phyloP scores from a whole-genome alignment of 768 basidiomycete species.

The Tulasnella sp. region DNA sequence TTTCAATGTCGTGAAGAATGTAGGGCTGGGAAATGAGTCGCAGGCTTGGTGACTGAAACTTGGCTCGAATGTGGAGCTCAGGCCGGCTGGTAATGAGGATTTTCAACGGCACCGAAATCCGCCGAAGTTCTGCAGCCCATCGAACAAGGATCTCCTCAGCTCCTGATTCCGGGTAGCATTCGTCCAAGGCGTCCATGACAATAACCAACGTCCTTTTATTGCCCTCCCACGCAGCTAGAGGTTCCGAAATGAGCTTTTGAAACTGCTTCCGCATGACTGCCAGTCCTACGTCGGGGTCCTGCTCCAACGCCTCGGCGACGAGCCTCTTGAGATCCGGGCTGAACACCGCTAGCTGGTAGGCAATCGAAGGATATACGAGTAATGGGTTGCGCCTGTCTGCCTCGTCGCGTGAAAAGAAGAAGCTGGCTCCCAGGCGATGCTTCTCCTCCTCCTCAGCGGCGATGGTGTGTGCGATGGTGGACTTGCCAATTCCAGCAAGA shows the following conservation, averaged over 20 bases:
- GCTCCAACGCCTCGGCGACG: constrained; percentile 17
- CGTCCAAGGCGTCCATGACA: constrained; percentile 36
- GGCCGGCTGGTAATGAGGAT: constrained; percentile 33
- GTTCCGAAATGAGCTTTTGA: constrained; percentile 22
- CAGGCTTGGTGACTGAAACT: background rate
- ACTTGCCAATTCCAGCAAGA: constrained; percentile 36
- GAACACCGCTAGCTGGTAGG: constrained; percentile 28
- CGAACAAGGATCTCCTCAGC: constrained; percentile 25
- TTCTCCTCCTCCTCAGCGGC: constrained; percentile 25
- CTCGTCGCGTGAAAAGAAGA: constrained; percentile 30
- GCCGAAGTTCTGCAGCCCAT: constrained; percentile 20
- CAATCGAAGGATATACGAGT: constrained; percentile 32
- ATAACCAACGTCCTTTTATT: constrained; percentile 26
- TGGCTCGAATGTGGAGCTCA: constrained; percentile 26
- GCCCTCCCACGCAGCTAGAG: background rate
- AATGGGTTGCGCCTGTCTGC: constrained; percentile 24
- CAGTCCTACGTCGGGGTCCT: constrained; percentile 9
- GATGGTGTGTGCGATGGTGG: constrained; percentile 34
- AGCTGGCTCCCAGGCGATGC: constrained; percentile 32
- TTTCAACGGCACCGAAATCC: constrained; percentile 29
- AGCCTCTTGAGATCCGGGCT: constrained; percentile 8
- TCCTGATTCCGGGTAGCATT: constrained; percentile 25
- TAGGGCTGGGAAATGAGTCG: background rate
- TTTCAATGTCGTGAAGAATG: constrained; percentile 19
- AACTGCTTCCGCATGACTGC: constrained; percentile 25